Percentiles rank a stretch among this genome's conserved stretches.
Evolutionary conservation across 2,329 filamentous ascomycete species (phyloP).

Genomic region (Nectriaceae sp.): DNA sequence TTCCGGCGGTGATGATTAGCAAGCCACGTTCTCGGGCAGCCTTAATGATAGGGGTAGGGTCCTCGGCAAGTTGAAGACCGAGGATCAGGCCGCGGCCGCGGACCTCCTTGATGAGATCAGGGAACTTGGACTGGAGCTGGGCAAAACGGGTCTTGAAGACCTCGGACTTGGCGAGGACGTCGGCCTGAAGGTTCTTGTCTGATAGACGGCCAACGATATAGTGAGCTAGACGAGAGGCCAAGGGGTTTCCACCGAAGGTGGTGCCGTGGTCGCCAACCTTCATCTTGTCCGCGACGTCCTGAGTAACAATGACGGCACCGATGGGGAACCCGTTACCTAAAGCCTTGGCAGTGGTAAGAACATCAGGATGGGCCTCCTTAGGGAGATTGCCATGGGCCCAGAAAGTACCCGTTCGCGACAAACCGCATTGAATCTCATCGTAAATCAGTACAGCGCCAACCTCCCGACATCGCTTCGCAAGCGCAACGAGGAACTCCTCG

Average conservation of each 20-base stretch:
- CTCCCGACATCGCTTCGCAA: slow-evolving; percentile 82
- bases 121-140: slow-evolving; percentile 52
- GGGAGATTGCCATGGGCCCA: slow-evolving; percentile 85
- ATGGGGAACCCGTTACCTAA: slow-evolving; percentile 97
- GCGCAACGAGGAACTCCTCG: slow-evolving; percentile 78
- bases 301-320: slow-evolving; percentile 62
- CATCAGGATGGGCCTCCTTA: slow-evolving; percentile 83
- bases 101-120: slow-evolving; percentile 74
- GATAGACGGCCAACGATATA: slow-evolving; percentile 80
- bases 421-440: slow-evolving; percentile 96
- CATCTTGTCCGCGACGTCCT: slow-evolving; percentile 43
- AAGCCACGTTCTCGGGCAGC: slow-evolving; percentile 86
- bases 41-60: slow-evolving; percentile 74
- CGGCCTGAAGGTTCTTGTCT: slow-evolving; percentile 67
- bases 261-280: slow-evolving; percentile 82
- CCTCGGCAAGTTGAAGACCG: slow-evolving; percentile 77
- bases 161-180: slow-evolving; percentile 66
- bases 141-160: slow-evolving; percentile 52
- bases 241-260: slow-evolving; percentile 90
- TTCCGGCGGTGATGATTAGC: slow-evolving; percentile 88
- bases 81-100: slow-evolving; percentile 84
- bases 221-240: slow-evolving; percentile 82
- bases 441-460: slow-evolving; percentile 90
- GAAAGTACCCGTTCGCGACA: slow-evolving; percentile 81
- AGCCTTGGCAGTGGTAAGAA: slow-evolving; percentile 92